Conservation (phyloP, 2,329 filamentous ascomycete species). For the Aspergillus sp. region DNA sequence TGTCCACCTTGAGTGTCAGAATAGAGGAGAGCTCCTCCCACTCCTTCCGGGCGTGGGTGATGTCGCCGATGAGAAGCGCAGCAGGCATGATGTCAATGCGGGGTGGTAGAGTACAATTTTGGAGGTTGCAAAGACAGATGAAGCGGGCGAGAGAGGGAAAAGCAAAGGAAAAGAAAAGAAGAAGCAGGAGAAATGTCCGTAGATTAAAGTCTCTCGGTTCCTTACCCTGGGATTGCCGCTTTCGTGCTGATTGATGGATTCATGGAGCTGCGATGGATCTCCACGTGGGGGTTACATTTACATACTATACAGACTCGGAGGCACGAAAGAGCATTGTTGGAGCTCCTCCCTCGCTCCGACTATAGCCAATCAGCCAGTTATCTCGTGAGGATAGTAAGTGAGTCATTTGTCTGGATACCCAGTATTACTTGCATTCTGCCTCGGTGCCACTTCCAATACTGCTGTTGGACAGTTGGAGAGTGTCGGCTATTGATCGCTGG, state of each 20-base stretch:
- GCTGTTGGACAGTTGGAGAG: neutral
- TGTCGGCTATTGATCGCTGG: constrained; percentile 18
- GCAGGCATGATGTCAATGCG: constrained; percentile 38
- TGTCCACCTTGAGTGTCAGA: constrained; percentile 46
- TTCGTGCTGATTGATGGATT: neutral
- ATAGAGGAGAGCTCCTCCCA: constrained; percentile 49
- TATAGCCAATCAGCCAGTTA: neutral
- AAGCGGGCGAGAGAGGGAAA: constrained; percentile 1
- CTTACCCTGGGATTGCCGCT: neutral
- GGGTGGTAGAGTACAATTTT: constrained; percentile 7
- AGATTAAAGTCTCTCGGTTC: neutral
- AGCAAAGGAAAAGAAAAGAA: neutral
- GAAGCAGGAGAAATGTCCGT: constrained; percentile 14
- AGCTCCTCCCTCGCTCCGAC: neutral
- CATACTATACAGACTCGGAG: neutral
- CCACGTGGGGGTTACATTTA: constrained; percentile 9
- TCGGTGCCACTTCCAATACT: neutral
- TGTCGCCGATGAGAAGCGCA: constrained; percentile 51
- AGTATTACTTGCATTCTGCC: neutral
- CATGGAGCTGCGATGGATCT: neutral
- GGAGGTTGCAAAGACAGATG: neutral
- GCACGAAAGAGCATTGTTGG: neutral
- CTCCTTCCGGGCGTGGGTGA: constrained; percentile 48
- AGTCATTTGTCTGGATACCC: neutral
- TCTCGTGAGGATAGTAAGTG: neutral